Evolutionary conservation across 2,329 filamentous ascomycete genomes (phyloP), one percentile per base, ranked within the genome.

Genomic region (Hirsutella rhossiliensis): DNA sequence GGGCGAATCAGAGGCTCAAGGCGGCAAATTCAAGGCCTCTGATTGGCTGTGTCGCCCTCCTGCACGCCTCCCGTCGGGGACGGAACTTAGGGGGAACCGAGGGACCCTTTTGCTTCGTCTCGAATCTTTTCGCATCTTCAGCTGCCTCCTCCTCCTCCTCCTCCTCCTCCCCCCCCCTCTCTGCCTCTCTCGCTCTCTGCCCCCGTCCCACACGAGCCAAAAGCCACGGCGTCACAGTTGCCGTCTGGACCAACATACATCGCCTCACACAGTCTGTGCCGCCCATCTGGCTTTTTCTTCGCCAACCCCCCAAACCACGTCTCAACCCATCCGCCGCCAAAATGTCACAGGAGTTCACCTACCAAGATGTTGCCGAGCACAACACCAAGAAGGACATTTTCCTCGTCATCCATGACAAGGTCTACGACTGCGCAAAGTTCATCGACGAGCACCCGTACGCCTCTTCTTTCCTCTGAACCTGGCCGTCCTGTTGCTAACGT

Each of bases 361-460:
- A 80, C 69, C 73, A 82, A 60, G 86, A 95, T 66, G 78, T 94
- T 67, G 75, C 84, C 50, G 78, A 80, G 68, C 87, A 94, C 77
- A 86, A 83, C 72, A 81, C 77, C 68, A 96, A 96, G 81, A 95
- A 88, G 76, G 88, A 97, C 65, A 72, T 95, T 52, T 95, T 76
- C 72, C 64, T 96, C 59, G 83, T 96, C 51, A 80, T 98, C 58
- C 87, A 97, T 72, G 89, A 95, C 68, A 95, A 95, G 75, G 82
- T 98, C 71, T 98, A 97, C 78, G 79, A 97, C 66, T 68, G 74
- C 62, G 77, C 80, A 59, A 84, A 82, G 67, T 98, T 98, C 68
- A 74, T 97, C 55, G 90, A 97, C 63, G 92, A 98, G 80, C 92
- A 98, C 67, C 92, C 92, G 78, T 82, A 72, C 69, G 78, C 76